Percentiles rank a stretch among this genome's conserved stretches.
Conservation (phyloP, 805 yeast species). For the Blastobotrys muscicola region DNA sequence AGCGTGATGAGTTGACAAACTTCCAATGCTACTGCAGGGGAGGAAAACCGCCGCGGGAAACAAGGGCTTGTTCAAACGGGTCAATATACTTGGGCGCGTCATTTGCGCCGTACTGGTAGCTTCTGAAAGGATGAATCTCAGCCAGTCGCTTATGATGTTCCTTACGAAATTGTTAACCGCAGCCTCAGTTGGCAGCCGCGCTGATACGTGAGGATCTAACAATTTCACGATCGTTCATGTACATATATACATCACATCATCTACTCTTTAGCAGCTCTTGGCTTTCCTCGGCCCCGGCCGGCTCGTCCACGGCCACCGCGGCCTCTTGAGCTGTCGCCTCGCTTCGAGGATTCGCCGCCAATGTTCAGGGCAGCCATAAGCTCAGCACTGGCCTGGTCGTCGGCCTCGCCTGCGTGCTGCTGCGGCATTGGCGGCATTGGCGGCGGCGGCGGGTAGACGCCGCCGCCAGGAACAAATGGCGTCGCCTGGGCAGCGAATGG, state of each 20-base stretch:
- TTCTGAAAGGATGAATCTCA: too few species aligned
- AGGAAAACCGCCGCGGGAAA: too few species aligned
- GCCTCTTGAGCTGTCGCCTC: slow-evolving; percentile 2
- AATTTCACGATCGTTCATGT: too few species aligned
- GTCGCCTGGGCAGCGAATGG: slow-evolving; percentile 5
- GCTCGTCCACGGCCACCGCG: slow-evolving; percentile 14
- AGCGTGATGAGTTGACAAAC: too few species aligned
- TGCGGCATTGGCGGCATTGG: slow-evolving; percentile 12
- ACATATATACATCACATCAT: neutral
- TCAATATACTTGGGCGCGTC: too few species aligned
- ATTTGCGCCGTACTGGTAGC: too few species aligned
- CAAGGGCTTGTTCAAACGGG: too few species aligned
- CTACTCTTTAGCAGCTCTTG: neutral
- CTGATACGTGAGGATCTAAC: too few species aligned
- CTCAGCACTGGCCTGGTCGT: slow-evolving; percentile 17
- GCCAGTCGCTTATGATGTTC: too few species aligned
- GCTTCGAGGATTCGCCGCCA: slow-evolving; percentile 4
- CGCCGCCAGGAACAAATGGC: slow-evolving; percentile 7
- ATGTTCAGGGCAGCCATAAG: slow-evolving; percentile 18
- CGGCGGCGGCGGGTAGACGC: slow-evolving; percentile 19
- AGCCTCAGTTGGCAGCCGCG: too few species aligned
- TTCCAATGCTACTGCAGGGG: too few species aligned
- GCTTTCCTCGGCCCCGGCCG: slow-evolving; percentile 4
- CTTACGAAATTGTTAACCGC: too few species aligned
- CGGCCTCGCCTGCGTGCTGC: slow-evolving; percentile 6